Conservation (phyloP, 768 basidiomycete species). For the Hebeloma cylindrosporum region DNA sequence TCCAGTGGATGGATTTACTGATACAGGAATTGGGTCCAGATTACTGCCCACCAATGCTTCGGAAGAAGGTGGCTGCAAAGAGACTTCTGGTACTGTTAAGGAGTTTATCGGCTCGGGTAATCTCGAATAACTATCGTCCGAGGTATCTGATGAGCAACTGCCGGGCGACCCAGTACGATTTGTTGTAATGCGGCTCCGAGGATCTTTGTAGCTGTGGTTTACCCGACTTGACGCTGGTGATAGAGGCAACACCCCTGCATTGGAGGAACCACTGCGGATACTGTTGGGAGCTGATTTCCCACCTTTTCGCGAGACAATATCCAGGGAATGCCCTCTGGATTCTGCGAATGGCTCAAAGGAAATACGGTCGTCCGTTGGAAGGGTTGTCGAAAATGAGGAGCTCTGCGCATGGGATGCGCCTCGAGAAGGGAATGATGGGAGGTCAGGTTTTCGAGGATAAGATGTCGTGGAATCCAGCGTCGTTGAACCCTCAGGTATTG, state of each 20-base stretch:
- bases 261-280: slow-evolving; percentile 36
- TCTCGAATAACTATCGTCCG: slow-evolving; percentile 8
- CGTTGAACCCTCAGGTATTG: slow-evolving; percentile 44
- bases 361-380: slow-evolving; percentile 47
- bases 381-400: slow-evolving; percentile 25
- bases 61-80: slow-evolving; percentile 22
- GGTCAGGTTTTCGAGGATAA: slow-evolving; percentile 19
- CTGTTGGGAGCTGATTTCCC: slow-evolving; percentile 46
- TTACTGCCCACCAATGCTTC: slow-evolving; percentile 12
- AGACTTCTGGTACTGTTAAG: slow-evolving; percentile 19
- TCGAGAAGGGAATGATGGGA: slow-evolving; percentile 23
- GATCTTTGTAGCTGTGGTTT: slow-evolving; percentile 8
- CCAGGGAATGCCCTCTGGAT: slow-evolving; percentile 45
- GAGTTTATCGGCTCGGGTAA: slow-evolving; percentile 1
- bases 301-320: slow-evolving; percentile 44
- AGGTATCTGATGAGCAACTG: slow-evolving; percentile 14
- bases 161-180: slow-evolving; percentile 13
- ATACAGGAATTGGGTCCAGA: slow-evolving; percentile 8
- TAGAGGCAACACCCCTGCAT: slow-evolving; percentile 10
- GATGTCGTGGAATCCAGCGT: slow-evolving; percentile 18
- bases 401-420: slow-evolving; percentile 3
- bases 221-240: slow-evolving; percentile 20
- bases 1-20: slow-evolving; percentile 8
- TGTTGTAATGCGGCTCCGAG: not conserved
- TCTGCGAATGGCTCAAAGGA: slow-evolving; percentile 61